phyloP scores from a whole-genome alignment of 345 rosid genomes.

The Rhodomyrtus tomentosa region DNA sequence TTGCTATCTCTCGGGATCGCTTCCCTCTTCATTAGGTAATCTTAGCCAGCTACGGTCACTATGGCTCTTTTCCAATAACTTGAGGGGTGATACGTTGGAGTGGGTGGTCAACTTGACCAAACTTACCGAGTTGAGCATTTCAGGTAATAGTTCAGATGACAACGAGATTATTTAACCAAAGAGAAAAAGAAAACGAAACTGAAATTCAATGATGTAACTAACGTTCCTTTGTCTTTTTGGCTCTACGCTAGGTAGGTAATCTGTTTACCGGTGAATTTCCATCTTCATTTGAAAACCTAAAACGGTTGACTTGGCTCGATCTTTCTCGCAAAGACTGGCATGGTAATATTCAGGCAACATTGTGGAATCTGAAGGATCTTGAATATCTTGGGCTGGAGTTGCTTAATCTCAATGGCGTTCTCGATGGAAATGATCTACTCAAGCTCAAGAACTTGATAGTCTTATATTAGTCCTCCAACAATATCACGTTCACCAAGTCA shows the following conservation, averaged over 20 bases:
- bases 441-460: background rate
- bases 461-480: background rate
- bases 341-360: fast-evolving
- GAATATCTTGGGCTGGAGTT: too few species aligned
- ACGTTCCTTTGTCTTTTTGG: background rate
- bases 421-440: too few species aligned
- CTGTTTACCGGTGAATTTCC: background rate
- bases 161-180: background rate
- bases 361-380: too few species aligned
- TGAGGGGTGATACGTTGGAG: background rate
- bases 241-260: background rate
- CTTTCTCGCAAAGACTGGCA: background rate
- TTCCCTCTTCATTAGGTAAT: background rate
- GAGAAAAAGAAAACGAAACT: background rate
- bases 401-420: too few species aligned
- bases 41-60: background rate
- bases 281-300: background rate
- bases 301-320: fast-evolving
- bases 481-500: background rate
- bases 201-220: background rate
- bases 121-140: fast-evolving
- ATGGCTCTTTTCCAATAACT: fast-evolving
- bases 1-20: background rate
- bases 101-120: background rate
- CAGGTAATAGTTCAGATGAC: background rate